Percentiles rank a stretch among this genome's conserved stretches.
These are phyloP conservation scores for Aspergillus fijiensis DNA, from an alignment of 2,329 filamentous ascomycete genomes.

Conservation along the genomic window DNA sequence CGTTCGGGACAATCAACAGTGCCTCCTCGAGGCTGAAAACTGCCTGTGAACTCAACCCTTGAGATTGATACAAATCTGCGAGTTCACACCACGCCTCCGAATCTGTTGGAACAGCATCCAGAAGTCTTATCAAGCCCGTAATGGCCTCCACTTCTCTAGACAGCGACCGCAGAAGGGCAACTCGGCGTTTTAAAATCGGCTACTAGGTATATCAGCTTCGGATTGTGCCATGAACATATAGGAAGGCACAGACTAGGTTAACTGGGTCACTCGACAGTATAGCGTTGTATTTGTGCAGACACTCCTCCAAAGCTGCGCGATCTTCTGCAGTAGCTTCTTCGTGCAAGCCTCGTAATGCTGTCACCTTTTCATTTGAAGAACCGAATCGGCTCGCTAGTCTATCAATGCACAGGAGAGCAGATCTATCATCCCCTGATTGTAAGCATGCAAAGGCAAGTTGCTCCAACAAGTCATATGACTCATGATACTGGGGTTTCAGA, in stretches of 20 bases:
- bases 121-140: constrained; percentile 67
- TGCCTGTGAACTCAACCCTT: constrained; percentile 77
- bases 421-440: constrained; percentile 76
- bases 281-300: constrained; percentile 75
- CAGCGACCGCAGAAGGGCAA: constrained; percentile 75
- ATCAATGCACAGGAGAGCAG: constrained; percentile 73
- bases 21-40: constrained; percentile 90
- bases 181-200: constrained; percentile 81
- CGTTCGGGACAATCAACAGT: constrained; percentile 79
- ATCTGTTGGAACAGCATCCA: constrained; percentile 85
- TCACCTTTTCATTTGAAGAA: constrained; percentile 76
- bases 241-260: constrained; percentile 66
- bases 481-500: constrained; percentile 64
- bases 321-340: constrained; percentile 77
- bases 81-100: constrained; percentile 92
- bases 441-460: constrained; percentile 83
- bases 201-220: constrained; percentile 43
- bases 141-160: constrained; percentile 71
- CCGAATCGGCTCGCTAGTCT: constrained; percentile 80
- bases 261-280: constrained; percentile 71
- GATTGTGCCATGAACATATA: background rate
- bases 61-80: constrained; percentile 77
- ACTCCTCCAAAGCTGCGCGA: constrained; percentile 62
- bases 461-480: constrained; percentile 83
- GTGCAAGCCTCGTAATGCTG: constrained; percentile 78